These are phyloP conservation scores for Stereocaulon alpinum DNA, from an alignment of 495 filamentous ascomycete species.

Conservation along the genomic window DNA sequence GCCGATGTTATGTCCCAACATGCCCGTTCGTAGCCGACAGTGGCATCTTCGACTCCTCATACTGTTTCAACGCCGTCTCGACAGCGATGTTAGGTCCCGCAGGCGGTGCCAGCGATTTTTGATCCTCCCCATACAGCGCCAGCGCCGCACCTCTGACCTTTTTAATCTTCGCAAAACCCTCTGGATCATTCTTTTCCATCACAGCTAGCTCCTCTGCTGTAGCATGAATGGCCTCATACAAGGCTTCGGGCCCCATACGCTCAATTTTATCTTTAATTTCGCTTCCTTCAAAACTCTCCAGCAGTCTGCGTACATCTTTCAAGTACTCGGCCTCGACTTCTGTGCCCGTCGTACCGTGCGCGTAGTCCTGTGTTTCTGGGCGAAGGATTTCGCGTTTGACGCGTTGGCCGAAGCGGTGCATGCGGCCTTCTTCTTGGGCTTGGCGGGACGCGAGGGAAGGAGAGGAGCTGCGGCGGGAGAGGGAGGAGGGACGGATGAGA, in stretches of 20 bases:
- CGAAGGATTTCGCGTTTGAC: conserved; percentile 60
- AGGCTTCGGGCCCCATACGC: conserved; percentile 43
- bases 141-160: conserved; percentile 15
- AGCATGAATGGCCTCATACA: conserved; percentile 49
- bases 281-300: conserved; percentile 56
- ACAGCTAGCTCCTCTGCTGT: conserved; percentile 43
- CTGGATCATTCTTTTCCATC: conserved; percentile 46
- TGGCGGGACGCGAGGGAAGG: conserved; percentile 70
- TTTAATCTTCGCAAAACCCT: conserved; percentile 20
- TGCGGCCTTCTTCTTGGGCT: conserved; percentile 78
- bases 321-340: conserved; percentile 49
- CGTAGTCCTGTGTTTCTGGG: conserved; percentile 30
- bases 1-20: neutral
- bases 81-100: neutral
- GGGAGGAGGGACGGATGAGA: conserved; percentile 31
- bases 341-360: conserved; percentile 26
- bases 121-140: conserved; percentile 9
- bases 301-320: conserved; percentile 43
- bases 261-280: conserved; percentile 45
- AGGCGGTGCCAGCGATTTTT: neutral
- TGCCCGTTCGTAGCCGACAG: neutral
- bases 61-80: neutral
- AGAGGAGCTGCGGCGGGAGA: conserved; percentile 64
- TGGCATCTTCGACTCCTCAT: neutral
- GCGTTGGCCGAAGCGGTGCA: conserved; percentile 74